These are phyloP conservation scores for Fusarium vanettenii DNA, from an alignment of 2,329 filamentous ascomycete genomes.

Conservation along the genomic window DNA sequence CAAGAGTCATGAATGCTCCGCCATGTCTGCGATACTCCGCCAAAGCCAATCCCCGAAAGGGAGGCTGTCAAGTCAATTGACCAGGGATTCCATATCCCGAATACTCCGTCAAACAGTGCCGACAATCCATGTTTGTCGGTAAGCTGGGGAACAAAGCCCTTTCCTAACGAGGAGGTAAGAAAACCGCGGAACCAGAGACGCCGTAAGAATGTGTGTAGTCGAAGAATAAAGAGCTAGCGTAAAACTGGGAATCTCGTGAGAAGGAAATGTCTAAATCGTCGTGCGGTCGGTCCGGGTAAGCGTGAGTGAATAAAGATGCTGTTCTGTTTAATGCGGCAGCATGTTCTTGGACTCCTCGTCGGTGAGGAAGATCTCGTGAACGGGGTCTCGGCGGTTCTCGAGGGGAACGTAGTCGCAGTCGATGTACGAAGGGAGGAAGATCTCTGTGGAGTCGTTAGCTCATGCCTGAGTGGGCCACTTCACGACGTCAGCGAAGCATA, in stretches of 20 bases:
- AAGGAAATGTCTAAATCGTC: slow-evolving; percentile 44
- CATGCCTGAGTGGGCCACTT: neutral
- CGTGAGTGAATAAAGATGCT: slow-evolving; percentile 13
- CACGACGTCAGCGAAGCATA: slow-evolving; percentile 48
- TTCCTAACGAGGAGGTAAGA: slow-evolving; percentile 13
- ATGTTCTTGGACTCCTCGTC: slow-evolving; percentile 80
- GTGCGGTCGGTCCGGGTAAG: slow-evolving; percentile 32
- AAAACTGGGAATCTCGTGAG: slow-evolving; percentile 42
- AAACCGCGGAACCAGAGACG: slow-evolving; percentile 32
- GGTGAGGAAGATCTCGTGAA: slow-evolving; percentile 81
- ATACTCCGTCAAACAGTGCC: slow-evolving; percentile 41
- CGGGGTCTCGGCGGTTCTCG: slow-evolving; percentile 80
- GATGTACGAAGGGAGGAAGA: slow-evolving; percentile 83
- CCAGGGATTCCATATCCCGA: slow-evolving; percentile 33
- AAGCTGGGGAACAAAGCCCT: slow-evolving; percentile 25
- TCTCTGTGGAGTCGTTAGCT: slow-evolving; percentile 63
- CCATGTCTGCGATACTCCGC: slow-evolving; percentile 41
- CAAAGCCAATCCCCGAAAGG: slow-evolving; percentile 39
- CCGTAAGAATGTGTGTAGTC: slow-evolving; percentile 19
- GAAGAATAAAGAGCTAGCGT: slow-evolving; percentile 26
- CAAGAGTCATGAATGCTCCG: slow-evolving; percentile 39
- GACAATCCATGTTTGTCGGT: slow-evolving; percentile 3
- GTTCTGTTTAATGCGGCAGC: slow-evolving; percentile 67
- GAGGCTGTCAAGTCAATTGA: slow-evolving; percentile 42
- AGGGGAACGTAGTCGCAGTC: slow-evolving; percentile 80